These are phyloP conservation scores for Suillus cothurnatus DNA, from an alignment of 768 basidiomycete genomes.

Conservation along the genomic window DNA sequence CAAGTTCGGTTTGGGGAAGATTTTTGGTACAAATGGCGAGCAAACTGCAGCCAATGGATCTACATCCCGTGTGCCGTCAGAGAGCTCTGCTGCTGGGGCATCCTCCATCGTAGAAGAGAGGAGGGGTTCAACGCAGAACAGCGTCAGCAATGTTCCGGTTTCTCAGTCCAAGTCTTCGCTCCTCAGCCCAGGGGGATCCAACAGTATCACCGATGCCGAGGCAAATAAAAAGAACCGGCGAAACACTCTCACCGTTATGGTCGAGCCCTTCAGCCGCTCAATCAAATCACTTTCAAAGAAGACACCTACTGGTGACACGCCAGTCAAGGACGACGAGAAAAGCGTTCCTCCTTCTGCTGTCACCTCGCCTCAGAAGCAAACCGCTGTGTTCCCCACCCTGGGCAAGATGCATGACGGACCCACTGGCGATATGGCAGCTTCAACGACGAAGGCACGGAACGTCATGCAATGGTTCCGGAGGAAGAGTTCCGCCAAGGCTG, in stretches of 20 bases:
- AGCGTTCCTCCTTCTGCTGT: constrained; percentile 33
- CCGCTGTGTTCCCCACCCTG: constrained; percentile 29
- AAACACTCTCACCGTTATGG: constrained; percentile 88
- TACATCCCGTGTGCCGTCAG: constrained; percentile 46
- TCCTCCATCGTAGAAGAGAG: constrained; percentile 23
- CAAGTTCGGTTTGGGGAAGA: constrained; percentile 76
- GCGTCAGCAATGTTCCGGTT: constrained; percentile 27
- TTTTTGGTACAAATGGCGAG: constrained; percentile 55
- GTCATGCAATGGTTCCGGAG: constrained; percentile 99
- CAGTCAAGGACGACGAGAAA: constrained; percentile 48
- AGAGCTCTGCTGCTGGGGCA: constrained; percentile 34
- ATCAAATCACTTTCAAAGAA: constrained; percentile 40
- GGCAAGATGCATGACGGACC: constrained; percentile 24
- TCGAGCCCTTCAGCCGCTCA: constrained; percentile 67
- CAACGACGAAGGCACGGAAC: constrained; percentile 86
- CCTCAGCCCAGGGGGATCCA: constrained; percentile 37
- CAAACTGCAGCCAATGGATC: constrained; percentile 33
- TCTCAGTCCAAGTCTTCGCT: constrained; percentile 33
- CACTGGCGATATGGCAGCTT: constrained; percentile 54
- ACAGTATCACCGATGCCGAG: constrained; percentile 21
- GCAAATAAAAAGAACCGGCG: constrained; percentile 63
- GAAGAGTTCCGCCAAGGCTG: constrained; percentile 52
- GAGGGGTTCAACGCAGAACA: constrained; percentile 13
- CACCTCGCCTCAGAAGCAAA: constrained; percentile 29
- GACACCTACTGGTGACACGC: constrained; percentile 33